Percentiles rank a stretch among this genome's conserved stretches.
phyloP scores from a whole-genome alignment of 768 basidiomycete genomes.

The Boletus huronensis region DNA sequence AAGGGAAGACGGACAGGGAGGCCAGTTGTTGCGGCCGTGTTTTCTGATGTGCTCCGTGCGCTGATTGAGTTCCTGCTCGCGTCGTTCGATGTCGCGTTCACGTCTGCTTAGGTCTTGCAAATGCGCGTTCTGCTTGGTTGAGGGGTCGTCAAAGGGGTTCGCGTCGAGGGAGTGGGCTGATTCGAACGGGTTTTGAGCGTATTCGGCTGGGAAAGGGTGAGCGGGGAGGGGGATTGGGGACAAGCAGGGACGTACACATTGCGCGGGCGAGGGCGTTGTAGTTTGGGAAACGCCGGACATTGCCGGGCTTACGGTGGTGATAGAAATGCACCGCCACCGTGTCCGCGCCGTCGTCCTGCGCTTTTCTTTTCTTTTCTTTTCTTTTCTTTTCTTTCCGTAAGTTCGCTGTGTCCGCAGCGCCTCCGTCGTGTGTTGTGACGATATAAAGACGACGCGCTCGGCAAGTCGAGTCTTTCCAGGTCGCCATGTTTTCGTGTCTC shows the following conservation, averaged over 20 bases:
- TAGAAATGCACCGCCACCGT: not conserved
- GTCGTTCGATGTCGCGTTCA: slow-evolving; percentile 75
- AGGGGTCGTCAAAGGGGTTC: slow-evolving; percentile 89
- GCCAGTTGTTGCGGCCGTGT: slow-evolving; percentile 92
- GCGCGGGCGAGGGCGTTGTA: not conserved
- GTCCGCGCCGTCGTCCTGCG: too few relatives aligned
- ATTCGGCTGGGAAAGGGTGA: slow-evolving; percentile 21
- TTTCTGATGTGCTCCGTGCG: slow-evolving; percentile 66
- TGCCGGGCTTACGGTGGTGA: not conserved
- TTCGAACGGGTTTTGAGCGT: slow-evolving; percentile 75
- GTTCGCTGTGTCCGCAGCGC: too few relatives aligned
- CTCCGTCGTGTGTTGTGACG: too few relatives aligned
- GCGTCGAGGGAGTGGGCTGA: slow-evolving; percentile 81
- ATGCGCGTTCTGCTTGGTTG: slow-evolving; percentile 41
- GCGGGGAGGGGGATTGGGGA: not conserved
- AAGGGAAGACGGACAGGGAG: slow-evolving; percentile 60
- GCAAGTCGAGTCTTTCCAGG: not conserved
- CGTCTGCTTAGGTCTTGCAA: slow-evolving; percentile 69
- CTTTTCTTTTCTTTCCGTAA: too few relatives aligned
- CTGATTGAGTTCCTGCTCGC: slow-evolving; percentile 71
- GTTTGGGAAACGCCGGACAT: slow-evolving; percentile 1
- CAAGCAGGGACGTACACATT: slow-evolving; percentile 23
- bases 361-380: too few relatives aligned
- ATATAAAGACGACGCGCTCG: not conserved
- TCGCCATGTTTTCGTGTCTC: slow-evolving; percentile 35